Conservation (phyloP, 1,139 yeast species). For the Protomyces macrosporus region DNA sequence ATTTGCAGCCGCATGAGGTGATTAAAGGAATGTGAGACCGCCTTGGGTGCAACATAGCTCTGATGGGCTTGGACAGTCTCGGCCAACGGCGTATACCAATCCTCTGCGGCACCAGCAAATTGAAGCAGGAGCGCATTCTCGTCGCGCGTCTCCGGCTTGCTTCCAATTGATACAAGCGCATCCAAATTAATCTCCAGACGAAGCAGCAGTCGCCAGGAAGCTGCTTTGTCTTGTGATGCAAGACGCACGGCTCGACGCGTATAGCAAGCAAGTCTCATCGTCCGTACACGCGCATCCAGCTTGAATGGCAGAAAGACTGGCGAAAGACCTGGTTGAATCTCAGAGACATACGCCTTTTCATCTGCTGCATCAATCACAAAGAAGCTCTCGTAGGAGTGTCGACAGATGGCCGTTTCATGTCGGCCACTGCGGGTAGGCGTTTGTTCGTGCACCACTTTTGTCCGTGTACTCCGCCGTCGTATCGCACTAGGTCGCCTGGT, state of each 20-base stretch:
- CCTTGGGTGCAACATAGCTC: background rate
- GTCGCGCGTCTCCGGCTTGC: background rate
- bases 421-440: background rate
- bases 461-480: constrained; percentile 20
- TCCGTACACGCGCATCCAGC: background rate
- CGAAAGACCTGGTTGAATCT: background rate
- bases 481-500: constrained; percentile 1
- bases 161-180: background rate
- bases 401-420: constrained; percentile 4
- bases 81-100: background rate
- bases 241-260: background rate
- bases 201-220: background rate
- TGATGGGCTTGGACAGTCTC: background rate
- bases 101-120: constrained; percentile 1
- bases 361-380: background rate
- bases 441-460: background rate
- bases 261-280: constrained; percentile 3
- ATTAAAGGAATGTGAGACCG: background rate
- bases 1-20: constrained; percentile 15
- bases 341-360: constrained; percentile 8
- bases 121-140: background rate
- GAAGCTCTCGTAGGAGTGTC: constrained; percentile 1
- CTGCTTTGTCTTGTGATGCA: background rate
- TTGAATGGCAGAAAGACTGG: constrained; percentile 6
- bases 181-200: background rate